Evolutionary conservation across 768 basidiomycete genomes (phyloP).

Genomic region (Thelephora ganbajun): DNA sequence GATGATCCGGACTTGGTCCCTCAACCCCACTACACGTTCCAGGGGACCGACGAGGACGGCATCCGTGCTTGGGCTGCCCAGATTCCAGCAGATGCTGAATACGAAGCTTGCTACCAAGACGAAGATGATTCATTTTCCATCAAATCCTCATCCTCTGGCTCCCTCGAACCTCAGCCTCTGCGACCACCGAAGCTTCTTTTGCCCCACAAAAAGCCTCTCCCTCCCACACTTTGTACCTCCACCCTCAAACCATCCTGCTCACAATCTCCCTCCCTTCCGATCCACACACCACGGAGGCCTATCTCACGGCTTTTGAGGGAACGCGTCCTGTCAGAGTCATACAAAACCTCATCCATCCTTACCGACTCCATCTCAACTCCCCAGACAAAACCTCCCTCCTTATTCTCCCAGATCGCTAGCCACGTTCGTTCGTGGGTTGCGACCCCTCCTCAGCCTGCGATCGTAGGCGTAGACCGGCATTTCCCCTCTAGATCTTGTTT

Average conservation of each 20-base stretch:
- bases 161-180: conserved; percentile 7
- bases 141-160: conserved; percentile 7
- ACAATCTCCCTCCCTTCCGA: conserved; percentile 16
- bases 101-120: conserved; percentile 1
- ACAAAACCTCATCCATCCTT: conserved; percentile 10
- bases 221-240: conserved; percentile 38
- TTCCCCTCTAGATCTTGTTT: background rate
- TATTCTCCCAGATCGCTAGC: conserved; percentile 8
- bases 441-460: background rate
- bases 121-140: conserved; percentile 4
- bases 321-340: conserved; percentile 1
- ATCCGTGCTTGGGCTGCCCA: conserved; percentile 28
- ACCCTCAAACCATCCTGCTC: conserved; percentile 20
- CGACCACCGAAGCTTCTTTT: conserved; percentile 21
- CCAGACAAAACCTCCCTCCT: conserved; percentile 2
- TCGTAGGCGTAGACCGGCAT: background rate
- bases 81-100: conserved; percentile 10
- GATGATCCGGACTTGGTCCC: conserved; percentile 13
- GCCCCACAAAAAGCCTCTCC: conserved; percentile 17
- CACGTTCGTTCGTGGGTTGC: conserved; percentile 12
- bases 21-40: conserved; percentile 16
- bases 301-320: conserved; percentile 6
- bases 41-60: conserved; percentile 26
- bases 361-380: conserved; percentile 20
- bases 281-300: conserved; percentile 21